A percentile compares a stretch with the other conserved stretches of the same genome.
phyloP scores from a whole-genome alignment of 1,139 yeast genomes.

The Arxiozyma heterogenica region DNA sequence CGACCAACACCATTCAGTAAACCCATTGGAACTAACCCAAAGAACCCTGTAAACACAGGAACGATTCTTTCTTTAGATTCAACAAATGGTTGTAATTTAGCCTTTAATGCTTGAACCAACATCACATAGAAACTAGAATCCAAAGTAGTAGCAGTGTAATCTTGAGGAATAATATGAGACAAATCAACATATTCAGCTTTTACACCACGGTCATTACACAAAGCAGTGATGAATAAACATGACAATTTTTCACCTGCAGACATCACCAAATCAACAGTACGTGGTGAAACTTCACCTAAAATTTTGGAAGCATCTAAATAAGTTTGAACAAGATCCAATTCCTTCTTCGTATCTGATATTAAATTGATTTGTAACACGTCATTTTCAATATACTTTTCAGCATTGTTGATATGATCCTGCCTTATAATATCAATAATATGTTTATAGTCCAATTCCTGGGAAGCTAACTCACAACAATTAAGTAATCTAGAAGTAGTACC shows the following conservation, averaged over 20 bases:
- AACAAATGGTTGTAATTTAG: conserved; percentile 36
- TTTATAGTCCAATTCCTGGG: conserved; percentile 41
- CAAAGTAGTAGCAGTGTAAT: conserved; percentile 45
- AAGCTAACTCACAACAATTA: conserved; percentile 70
- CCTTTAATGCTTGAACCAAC: conserved; percentile 53
- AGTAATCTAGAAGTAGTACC: conserved; percentile 88
- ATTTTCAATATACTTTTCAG: conserved; percentile 45
- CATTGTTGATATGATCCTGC: conserved; percentile 71
- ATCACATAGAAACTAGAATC: conserved; percentile 61
- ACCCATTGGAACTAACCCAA: conserved; percentile 93
- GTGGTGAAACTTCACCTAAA: conserved; percentile 82
- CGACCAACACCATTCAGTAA: conserved; percentile 86
- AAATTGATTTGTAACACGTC: conserved; percentile 40
- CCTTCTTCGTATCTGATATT: conserved; percentile 48
- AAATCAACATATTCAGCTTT: conserved; percentile 73
- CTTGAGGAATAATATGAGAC: conserved; percentile 58
- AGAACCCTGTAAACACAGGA: conserved; percentile 93
- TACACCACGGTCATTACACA: conserved; percentile 73
- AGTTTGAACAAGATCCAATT: conserved; percentile 58
- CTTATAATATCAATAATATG: conserved; percentile 53
- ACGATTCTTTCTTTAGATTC: conserved; percentile 35
- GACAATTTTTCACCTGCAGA: conserved; percentile 89
- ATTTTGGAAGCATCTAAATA: conserved; percentile 79
- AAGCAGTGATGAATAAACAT: conserved; percentile 78
- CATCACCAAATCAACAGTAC: conserved; percentile 84